Base-by-base conservation (phyloP, 441 rosid species). In the Adansonia madagascariensis region DNA sequence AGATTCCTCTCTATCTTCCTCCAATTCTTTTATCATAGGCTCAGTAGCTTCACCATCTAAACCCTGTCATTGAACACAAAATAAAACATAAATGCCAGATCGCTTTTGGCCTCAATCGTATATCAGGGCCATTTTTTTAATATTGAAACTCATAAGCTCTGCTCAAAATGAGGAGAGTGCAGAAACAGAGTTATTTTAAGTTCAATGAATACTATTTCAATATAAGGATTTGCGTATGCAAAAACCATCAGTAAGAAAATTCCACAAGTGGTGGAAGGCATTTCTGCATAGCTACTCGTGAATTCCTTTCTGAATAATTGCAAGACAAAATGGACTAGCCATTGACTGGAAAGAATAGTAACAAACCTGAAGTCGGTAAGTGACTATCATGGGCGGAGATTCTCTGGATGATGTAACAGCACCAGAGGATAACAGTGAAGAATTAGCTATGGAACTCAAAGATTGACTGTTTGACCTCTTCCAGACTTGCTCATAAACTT, bases 11-110 rank as follows among this genome's bases (percentile, higher is more conserved):
- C 97, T 95, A 82, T 95, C 99, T 87, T 97, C 99, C 87, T 97
- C 99, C 85, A 97, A 80, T 78, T 97, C 98, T 88, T 97, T 93
- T 79, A 97, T 95, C 99, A 97, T 97, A 78, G 98, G 98, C 76
- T 97, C 99, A 53, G 99, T 95, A 74, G 98, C 99, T 89, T 97
- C 99, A 81, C 99, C 99, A 86, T 97, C 99, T 72, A 94, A 85
- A 55, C 99, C 99, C 99, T 94, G 88, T 50, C 72, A 84, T 71
- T 77, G 75, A 69, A 50, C 6, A 67, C 53, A 44, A 50, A 22
- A 22, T 24, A 22, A 49, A 14, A 22, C 17, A 46, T 52, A 52
- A 52, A 15, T 49, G 57, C 3, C 17, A 22, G 10, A 14, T 71
- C 2, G 2, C 44, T 50, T 27, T 5, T 50, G 11, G 41, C n/a